Conservation (phyloP, 148 eudicot genomes). For the Selenicereus undatus region DNA sequence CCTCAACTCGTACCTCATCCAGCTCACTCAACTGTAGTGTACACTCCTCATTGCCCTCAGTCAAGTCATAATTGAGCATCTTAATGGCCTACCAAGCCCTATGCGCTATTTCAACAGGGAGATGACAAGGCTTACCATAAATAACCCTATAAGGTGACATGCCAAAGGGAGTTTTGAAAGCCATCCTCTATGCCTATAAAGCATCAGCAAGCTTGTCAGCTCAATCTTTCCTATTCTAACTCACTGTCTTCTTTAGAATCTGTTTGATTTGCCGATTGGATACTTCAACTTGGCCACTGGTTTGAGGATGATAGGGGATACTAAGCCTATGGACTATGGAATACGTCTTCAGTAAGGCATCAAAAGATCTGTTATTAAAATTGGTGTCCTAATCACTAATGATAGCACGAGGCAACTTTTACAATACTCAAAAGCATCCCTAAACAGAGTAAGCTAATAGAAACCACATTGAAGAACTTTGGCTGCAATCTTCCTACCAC, state of each 20-base stretch:
- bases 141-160: not conserved
- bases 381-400: no score
- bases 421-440: no score
- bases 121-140: not conserved
- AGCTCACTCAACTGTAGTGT: not conserved
- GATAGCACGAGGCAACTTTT: no score
- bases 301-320: not conserved
- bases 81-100: not conserved
- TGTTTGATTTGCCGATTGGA: not conserved
- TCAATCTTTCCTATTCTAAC: not conserved
- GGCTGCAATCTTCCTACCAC: no score
- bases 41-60: not conserved
- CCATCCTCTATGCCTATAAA: not conserved
- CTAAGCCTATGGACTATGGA: not conserved
- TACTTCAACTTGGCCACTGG: constrained; percentile 1
- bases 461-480: no score
- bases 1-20: not conserved
- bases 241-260: not conserved
- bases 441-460: no score
- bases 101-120: not conserved
- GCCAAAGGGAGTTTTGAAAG: not conserved
- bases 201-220: not conserved
- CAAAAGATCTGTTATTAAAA: not conserved
- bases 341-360: not conserved
- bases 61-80: not conserved